These are phyloP conservation scores for Kitagawia praeruptora DNA, from an alignment of 129 eudicot species.

Conservation along the genomic window DNA sequence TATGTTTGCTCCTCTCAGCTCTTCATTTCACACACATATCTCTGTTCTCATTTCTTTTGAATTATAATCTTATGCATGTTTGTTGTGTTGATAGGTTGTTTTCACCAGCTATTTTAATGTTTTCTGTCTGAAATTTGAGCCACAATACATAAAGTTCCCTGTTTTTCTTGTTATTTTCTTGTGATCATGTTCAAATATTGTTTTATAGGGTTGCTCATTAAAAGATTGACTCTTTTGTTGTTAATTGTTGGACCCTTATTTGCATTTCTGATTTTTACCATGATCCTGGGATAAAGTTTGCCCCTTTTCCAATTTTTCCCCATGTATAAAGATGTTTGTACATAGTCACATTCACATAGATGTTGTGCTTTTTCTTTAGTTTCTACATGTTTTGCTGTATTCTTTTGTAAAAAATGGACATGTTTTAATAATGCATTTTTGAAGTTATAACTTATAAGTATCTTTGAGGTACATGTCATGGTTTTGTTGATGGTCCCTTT, in stretches of 20 bases:
- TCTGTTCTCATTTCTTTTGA: not conserved
- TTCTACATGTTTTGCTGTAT: not conserved
- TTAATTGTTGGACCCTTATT: not conserved
- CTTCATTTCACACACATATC: not conserved
- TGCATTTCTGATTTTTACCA: not conserved
- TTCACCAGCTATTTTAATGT: not conserved
- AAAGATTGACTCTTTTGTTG: not conserved
- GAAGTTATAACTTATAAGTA: not conserved
- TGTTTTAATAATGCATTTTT: not conserved
- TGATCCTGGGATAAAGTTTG: not conserved
- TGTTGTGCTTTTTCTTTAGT: not conserved
- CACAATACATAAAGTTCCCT: not conserved
- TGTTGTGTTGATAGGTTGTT: not conserved
- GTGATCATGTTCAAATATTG: not conserved
- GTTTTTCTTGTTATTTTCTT: not conserved
- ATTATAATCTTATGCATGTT: not conserved
- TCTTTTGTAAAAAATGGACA: not conserved
- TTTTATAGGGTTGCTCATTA: not conserved
- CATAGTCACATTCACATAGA: too few relatives aligned
- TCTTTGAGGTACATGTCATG: conserved; percentile 1
- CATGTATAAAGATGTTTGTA: not conserved
- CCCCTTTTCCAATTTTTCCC: not conserved
- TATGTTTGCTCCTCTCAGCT: conserved; percentile 11
- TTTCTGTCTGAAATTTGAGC: not conserved
- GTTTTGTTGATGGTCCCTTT: not conserved